Conservation (phyloP, 176 grass and related monocot species). For the Avena sativa region DNA sequence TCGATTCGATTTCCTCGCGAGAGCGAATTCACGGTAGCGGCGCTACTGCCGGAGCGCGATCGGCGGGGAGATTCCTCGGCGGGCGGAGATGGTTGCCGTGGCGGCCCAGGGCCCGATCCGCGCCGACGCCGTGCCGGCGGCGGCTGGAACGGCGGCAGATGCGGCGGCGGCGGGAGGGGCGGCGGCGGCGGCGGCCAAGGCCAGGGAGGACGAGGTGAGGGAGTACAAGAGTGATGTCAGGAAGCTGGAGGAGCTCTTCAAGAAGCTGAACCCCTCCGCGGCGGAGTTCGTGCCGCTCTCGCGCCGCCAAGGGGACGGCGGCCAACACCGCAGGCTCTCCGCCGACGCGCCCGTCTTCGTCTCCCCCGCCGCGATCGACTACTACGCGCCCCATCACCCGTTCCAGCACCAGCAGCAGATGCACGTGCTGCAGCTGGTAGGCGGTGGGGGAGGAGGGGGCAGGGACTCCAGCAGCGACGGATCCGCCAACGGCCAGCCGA, state of each 20-base stretch:
- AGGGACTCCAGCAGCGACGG: conserved; percentile 85
- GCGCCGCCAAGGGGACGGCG: conserved; percentile 40
- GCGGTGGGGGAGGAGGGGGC: conserved; percentile 37
- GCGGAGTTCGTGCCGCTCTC: conserved; percentile 78
- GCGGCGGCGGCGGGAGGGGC: neutral
- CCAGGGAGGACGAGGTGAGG: conserved; percentile 61
- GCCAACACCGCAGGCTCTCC: conserved; percentile 33
- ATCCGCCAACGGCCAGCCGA: conserved; percentile 65
- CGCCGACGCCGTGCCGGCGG: conserved; percentile 43
- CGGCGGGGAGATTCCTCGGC: conserved; percentile 20
- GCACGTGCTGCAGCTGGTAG: conserved; percentile 51
- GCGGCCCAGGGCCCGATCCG: conserved; percentile 52
- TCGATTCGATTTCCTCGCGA: conserved; percentile 50
- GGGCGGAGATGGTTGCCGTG: conserved; percentile 58
- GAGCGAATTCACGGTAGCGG: neutral
- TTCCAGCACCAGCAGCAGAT: conserved; percentile 45
- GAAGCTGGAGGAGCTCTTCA: conserved; percentile 85
- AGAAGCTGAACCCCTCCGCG: conserved; percentile 89
- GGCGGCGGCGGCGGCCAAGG: conserved; percentile 20
- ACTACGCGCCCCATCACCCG: conserved; percentile 47
- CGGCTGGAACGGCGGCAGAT: neutral
- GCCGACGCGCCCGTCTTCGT: conserved; percentile 59
- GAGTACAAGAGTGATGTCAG: conserved; percentile 70
- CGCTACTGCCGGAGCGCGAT: conserved; percentile 39
- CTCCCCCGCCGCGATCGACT: conserved; percentile 50